These are phyloP conservation scores for Linnemannia schmuckeri DNA, from an alignment of 192 early-diverging fungal species.

Conservation along the genomic window DNA sequence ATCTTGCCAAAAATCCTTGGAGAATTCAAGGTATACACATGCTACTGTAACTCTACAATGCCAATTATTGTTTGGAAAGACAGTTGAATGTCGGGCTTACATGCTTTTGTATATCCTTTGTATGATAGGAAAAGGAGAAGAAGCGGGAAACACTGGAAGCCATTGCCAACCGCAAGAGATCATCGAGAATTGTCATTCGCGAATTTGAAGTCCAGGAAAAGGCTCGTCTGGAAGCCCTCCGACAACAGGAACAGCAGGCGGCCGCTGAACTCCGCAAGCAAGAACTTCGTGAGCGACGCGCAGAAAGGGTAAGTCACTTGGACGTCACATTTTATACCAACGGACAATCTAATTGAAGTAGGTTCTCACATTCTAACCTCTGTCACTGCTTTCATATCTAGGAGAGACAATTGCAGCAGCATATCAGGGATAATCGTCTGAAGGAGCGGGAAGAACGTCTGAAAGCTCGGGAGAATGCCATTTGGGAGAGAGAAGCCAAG, in stretches of 20 bases:
- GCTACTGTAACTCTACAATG: background rate
- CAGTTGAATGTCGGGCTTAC: no score
- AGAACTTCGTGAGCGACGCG: constrained; percentile 39
- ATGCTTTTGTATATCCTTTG: background rate
- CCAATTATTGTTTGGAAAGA: background rate
- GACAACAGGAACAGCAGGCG: constrained; percentile 33
- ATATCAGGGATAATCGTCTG: constrained; percentile 30
- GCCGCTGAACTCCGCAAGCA: constrained; percentile 31
- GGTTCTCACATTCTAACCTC: background rate
- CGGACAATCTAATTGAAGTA: background rate
- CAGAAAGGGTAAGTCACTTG: constrained; percentile 29
- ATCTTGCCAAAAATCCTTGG: constrained; percentile 70
- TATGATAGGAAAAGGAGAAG: constrained; percentile 66
- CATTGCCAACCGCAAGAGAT: constrained; percentile 70
- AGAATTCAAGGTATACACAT: constrained; percentile 53
- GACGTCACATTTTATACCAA: background rate
- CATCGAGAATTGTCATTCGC: constrained; percentile 70
- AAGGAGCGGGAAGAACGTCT: constrained; percentile 52
- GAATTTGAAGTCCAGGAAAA: constrained; percentile 70
- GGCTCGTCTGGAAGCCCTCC: constrained; percentile 36
- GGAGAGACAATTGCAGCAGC: constrained; percentile 39
- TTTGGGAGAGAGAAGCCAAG: constrained; percentile 48
- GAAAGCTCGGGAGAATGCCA: constrained; percentile 54
- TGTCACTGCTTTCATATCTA: constrained; percentile 4
- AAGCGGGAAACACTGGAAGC: constrained; percentile 67